Conservation (phyloP, 176 grass and related monocot genomes). For the Dendrocalamus sinicus region DNA sequence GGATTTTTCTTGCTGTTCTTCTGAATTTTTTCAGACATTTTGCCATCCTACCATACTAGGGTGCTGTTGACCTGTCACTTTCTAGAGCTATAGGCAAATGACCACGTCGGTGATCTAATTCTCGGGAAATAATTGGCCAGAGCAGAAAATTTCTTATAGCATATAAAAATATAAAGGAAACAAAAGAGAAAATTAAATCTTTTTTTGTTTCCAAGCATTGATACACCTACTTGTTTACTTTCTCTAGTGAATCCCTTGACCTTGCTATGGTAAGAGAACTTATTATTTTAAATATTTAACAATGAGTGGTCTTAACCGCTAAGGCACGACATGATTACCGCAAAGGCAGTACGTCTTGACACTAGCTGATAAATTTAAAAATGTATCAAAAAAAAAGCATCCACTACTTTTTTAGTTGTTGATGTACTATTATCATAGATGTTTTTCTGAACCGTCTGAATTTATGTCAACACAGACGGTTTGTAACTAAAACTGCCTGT, state of each 20-base stretch:
- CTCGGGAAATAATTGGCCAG: background rate
- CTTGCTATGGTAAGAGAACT: background rate
- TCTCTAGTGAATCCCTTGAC: background rate
- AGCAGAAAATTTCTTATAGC: too few relatives aligned
- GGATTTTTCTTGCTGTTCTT: background rate
- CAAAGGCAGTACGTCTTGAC: background rate
- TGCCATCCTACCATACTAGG: background rate
- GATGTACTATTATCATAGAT: background rate
- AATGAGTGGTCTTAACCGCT: background rate
- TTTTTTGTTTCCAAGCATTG: background rate
- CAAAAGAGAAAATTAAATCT: background rate
- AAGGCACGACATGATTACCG: slow-evolving; percentile 6
- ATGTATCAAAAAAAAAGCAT: slow-evolving; percentile 13
- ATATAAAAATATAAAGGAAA: background rate
- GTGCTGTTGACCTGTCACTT: slow-evolving; percentile 1
- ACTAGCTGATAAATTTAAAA: background rate
- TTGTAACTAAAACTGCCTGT: too few relatives aligned
- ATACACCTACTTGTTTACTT: background rate
- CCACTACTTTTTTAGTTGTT: background rate
- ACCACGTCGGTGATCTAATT: background rate
- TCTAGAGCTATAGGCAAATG: background rate
- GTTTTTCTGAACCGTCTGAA: too few relatives aligned
- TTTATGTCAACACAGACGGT: too few relatives aligned
- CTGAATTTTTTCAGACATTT: background rate
- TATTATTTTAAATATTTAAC: background rate